Evolutionary conservation across 2,329 filamentous ascomycete genomes (phyloP), one percentile per base, ranked within the genome.

Genomic region (Emergomyces orientalis): DNA sequence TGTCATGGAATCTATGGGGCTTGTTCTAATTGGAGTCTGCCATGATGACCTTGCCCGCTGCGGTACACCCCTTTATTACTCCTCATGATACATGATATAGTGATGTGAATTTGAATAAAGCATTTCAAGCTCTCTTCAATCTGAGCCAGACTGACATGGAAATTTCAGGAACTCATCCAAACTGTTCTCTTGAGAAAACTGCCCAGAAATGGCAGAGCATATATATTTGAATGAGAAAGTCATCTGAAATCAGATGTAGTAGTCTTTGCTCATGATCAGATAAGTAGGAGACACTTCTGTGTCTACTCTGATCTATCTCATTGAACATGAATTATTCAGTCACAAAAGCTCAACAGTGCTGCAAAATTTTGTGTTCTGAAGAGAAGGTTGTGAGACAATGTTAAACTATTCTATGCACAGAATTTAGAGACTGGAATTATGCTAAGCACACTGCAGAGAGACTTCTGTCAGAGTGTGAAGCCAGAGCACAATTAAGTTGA

Each of bases 71-170:
- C 13, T 60, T 1, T 60, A 19, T 60, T 39, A 60, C 39, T 14
- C 57, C 57, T 60, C 56, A 25, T n/a, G 34, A 37, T 41, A 59
- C 34, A 30, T 59, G 56, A 37, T n/a, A 59, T 59, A 59, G 56
- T 59, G 56, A 37, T 19, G 41, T 59, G 27, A 59, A 59, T 30
- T 13, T 9, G 57, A 4, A 22, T 39, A 59, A 45, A 4, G 37
- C 30, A 59, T 39, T 59, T 39, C 37, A 43, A 25, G 22, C 34
- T 30, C 57, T 13, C n/a, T 59, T 39, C 39, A 47, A 47, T 11
- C n/a, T 19, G 17, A 59, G 57, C 39, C 19, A 59, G 37, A 39
- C 37, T 22, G 39, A 41, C n/a, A 59, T 39, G 22, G 57, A 59
- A 14, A 45, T 47, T 30, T 39, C 57, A 47, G 39, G 39, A 22